Evolutionary conservation across 1,284 basidiomycete species (phyloP), one percentile per base, ranked within the genome.

Genomic region (Trametes pubescens): DNA sequence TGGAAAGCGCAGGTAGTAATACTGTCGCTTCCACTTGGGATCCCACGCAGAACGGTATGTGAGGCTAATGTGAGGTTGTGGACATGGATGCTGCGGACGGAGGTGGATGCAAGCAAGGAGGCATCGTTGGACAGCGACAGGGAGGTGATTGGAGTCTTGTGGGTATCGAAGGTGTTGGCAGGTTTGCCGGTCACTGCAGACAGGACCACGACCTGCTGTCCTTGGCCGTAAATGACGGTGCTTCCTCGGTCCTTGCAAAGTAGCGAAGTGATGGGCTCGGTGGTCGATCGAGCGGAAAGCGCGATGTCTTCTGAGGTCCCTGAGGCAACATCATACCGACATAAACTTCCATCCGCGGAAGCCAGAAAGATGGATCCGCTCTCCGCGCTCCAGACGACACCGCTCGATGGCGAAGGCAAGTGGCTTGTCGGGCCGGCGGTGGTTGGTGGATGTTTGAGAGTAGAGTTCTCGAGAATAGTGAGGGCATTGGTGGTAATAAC

Each of bases 191-290:
- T 78, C n/a, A 78, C 71, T 26, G 81, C 85, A 65, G 90, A 86
- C 60, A 93, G 81, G 44, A 91, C 76, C 72, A 89, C 82, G 60
- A 94, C 83, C 52, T 82, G 82, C 69, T 86, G 77, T 14, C 74
- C 80, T 29, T 75, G 74, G 48, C 79, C 80, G 65, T 85, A 83
- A 60, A 88, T 78, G 56, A 89, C 67, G 2, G 77, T 81, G 61
- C 52, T 71, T 18, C 76, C 76, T 51, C 79, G 82, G 64, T 84
- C 82, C 70, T 81, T 85, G 57, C 76, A 77, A 11, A 79, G 72
- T 11, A 90, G 71, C 55, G 81, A 77, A 1, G 79, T 72, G 29
- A 85, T 77, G 0, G 70, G 55, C 24, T 75, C 73, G 0, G 60
- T 21, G 29, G 47, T 6, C 29, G 49, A 47, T 49, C 59, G 6